These are phyloP conservation scores for Collybia sordida DNA, from an alignment of 768 basidiomycete species.

Conservation along the genomic window DNA sequence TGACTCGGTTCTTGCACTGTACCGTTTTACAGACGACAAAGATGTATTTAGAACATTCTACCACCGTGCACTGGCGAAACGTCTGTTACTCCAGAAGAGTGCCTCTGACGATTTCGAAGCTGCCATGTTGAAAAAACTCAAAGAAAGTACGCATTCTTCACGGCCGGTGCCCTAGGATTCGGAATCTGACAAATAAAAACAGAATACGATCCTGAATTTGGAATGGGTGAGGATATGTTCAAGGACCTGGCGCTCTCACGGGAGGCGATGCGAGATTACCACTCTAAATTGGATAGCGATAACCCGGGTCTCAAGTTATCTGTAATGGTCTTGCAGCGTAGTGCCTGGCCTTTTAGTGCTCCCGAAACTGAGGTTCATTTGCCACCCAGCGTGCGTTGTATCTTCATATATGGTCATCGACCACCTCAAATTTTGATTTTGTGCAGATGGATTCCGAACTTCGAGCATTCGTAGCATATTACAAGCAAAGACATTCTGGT, in stretches of 20 bases:
- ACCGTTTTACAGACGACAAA: constrained; percentile 87
- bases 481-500: constrained; percentile 75
- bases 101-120: constrained; percentile 89
- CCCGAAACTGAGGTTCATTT: constrained; percentile 52
- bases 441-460: constrained; percentile 84
- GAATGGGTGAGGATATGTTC: constrained; percentile 94
- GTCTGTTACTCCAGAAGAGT: constrained; percentile 78
- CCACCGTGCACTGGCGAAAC: constrained; percentile 83
- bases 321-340: constrained; percentile 84
- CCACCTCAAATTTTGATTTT: constrained; percentile 13
- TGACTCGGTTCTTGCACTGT: constrained; percentile 69
- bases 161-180: too few relatives aligned
- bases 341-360: constrained; percentile 81
- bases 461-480: constrained; percentile 62
- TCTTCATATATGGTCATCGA: constrained; percentile 5
- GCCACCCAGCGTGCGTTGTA: constrained; percentile 45
- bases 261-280: constrained; percentile 70
- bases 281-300: constrained; percentile 38
- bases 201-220: constrained; percentile 97
- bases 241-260: constrained; percentile 80
- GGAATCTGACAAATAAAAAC: constrained; percentile 3
- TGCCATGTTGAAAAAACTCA: constrained; percentile 80
- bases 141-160: constrained; percentile 51
- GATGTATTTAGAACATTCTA: constrained; percentile 95
- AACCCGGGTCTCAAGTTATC: constrained; percentile 50